Percentiles rank a stretch among this genome's conserved stretches.
phyloP scores from a whole-genome alignment of 345 rosid genomes.

The Populus ilicifolia region DNA sequence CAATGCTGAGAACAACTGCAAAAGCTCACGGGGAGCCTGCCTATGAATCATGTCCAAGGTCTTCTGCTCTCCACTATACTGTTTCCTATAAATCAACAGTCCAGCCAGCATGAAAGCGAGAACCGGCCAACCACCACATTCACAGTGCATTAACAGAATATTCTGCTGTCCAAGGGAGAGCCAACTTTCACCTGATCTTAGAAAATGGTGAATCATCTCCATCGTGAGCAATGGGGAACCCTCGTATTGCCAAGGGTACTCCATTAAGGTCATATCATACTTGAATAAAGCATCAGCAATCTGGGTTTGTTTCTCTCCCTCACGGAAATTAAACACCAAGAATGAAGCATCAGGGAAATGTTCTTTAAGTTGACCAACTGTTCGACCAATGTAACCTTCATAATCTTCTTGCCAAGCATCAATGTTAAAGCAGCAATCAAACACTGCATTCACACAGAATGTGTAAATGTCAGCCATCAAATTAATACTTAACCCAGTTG shows the following conservation, averaged over 20 bases:
- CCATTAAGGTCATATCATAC: slow-evolving; percentile 85
- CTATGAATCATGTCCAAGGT: slow-evolving; percentile 87
- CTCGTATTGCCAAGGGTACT: slow-evolving; percentile 90
- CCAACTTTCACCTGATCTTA: slow-evolving; percentile 95
- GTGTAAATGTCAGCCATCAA: slow-evolving; percentile 12
- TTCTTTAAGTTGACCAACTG: slow-evolving; percentile 63
- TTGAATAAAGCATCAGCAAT: slow-evolving; percentile 58
- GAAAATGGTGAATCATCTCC: slow-evolving; percentile 87
- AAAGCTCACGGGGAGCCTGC: slow-evolving; percentile 88
- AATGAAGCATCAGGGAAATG: slow-evolving; percentile 75
- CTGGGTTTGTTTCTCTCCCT: slow-evolving; percentile 53
- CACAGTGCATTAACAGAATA: slow-evolving; percentile 84
- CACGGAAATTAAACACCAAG: slow-evolving; percentile 88
- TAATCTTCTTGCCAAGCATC: slow-evolving; percentile 67
- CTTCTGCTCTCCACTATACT: slow-evolving; percentile 76
- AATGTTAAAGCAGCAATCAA: slow-evolving; percentile 80
- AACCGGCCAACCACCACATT: slow-evolving; percentile 83
- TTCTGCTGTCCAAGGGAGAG: slow-evolving; percentile 76
- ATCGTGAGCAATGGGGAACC: slow-evolving; percentile 80
- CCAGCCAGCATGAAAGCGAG: slow-evolving; percentile 84
- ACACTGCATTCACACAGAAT: slow-evolving; percentile 44
- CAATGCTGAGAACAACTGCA: slow-evolving; percentile 66
- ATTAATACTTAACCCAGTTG: background rate
- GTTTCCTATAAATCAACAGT: slow-evolving; percentile 76
- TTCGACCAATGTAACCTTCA: slow-evolving; percentile 56